phyloP scores from a whole-genome alignment of 495 filamentous ascomycete species.

The Schizothecium vesticola region DNA sequence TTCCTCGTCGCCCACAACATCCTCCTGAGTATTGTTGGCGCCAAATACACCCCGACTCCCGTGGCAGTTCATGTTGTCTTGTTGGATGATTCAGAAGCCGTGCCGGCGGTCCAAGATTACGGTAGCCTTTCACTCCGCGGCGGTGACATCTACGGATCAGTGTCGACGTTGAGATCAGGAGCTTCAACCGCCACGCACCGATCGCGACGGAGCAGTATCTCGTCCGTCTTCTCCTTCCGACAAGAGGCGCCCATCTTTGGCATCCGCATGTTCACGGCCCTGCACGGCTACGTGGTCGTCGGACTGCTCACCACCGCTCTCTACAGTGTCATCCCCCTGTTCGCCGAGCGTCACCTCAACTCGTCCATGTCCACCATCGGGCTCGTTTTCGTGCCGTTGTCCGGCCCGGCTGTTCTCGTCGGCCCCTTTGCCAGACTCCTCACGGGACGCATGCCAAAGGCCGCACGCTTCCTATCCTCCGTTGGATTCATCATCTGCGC shows the following conservation, averaged over 20 bases:
- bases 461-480: constrained; percentile 16
- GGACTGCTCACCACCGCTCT: constrained; percentile 21
- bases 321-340: constrained; percentile 23
- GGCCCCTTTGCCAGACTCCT: constrained; percentile 17
- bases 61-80: background rate
- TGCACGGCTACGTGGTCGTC: constrained; percentile 24
- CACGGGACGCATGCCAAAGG: constrained; percentile 12
- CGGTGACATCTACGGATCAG: constrained; percentile 6
- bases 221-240: background rate
- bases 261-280: constrained; percentile 19
- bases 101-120: constrained; percentile 9
- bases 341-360: constrained; percentile 15
- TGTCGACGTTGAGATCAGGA: constrained; percentile 12
- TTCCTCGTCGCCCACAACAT: constrained; percentile 12
- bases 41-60: background rate
- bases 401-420: constrained; percentile 20
- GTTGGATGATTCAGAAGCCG: background rate
- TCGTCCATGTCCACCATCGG: constrained; percentile 19
- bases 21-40: constrained; percentile 13
- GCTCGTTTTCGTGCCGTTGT: constrained; percentile 19
- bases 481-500: constrained; percentile 21
- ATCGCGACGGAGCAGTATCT: background rate
- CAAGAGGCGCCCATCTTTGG: background rate
- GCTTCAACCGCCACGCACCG: background rate
- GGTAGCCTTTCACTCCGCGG: constrained; percentile 17